phyloP scores from a whole-genome alignment of 495 filamentous ascomycete genomes.

The Talaromyces adpressus region DNA sequence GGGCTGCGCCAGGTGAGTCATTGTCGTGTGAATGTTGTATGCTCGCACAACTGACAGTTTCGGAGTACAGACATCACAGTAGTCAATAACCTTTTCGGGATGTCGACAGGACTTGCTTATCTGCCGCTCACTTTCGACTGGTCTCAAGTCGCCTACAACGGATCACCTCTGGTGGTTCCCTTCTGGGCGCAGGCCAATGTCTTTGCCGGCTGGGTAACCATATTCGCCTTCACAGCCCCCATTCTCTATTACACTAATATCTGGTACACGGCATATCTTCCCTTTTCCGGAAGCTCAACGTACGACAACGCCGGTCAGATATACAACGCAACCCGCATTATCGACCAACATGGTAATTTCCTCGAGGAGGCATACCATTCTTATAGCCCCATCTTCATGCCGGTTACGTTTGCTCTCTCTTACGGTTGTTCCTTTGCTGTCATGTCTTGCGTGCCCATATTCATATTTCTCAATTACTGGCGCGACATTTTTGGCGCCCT shows the following conservation, averaged over 20 bases:
- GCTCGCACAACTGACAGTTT: constrained; percentile 15
- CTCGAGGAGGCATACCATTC: constrained; percentile 65
- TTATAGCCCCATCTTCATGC: constrained; percentile 75
- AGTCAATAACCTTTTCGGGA: constrained; percentile 57
- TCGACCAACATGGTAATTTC: constrained; percentile 68
- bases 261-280: constrained; percentile 70
- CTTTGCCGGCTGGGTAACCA: constrained; percentile 67
- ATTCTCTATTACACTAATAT: constrained; percentile 68
- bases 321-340: constrained; percentile 71
- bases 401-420: constrained; percentile 75
- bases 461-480: constrained; percentile 21
- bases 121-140: constrained; percentile 88
- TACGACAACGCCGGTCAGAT: constrained; percentile 76
- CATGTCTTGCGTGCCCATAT: constrained; percentile 48
- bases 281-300: constrained; percentile 61
- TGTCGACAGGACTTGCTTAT: constrained; percentile 74
- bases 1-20: constrained; percentile 79
- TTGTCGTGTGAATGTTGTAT: constrained; percentile 16
- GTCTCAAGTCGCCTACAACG: constrained; percentile 86
- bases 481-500: constrained; percentile 22
- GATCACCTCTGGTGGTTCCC: constrained; percentile 73
- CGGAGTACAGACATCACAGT: constrained; percentile 20
- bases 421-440: constrained; percentile 81
- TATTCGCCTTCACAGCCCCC: constrained; percentile 79
- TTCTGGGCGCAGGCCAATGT: constrained; percentile 91